Percentiles rank a stretch among this genome's conserved stretches.
phyloP scores from a whole-genome alignment of 73 alveolate species.

The Breviolum minutum region DNA sequence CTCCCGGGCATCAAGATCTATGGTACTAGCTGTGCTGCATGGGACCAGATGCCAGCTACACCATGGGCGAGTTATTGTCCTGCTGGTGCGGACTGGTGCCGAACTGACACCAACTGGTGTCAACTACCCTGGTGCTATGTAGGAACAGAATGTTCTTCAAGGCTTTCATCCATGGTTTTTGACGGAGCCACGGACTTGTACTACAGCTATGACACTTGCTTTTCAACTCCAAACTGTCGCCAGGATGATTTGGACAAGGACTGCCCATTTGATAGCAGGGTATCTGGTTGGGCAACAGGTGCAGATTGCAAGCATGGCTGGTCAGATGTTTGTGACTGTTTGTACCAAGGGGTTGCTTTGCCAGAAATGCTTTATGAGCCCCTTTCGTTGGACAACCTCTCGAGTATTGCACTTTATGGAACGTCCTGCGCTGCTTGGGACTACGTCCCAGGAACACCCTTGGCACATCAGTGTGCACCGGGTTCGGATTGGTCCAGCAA shows the following conservation, averaged over 20 bases:
- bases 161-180: slow-evolving; percentile 35
- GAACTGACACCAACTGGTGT: slow-evolving; percentile 28
- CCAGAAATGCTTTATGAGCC: neutral
- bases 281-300: slow-evolving; percentile 57
- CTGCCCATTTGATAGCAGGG: slow-evolving; percentile 51
- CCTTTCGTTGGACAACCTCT: neutral
- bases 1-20: slow-evolving; percentile 40
- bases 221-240: slow-evolving; percentile 79
- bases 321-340: slow-evolving; percentile 71
- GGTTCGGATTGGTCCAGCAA: slow-evolving; percentile 29
- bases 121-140: slow-evolving; percentile 85
- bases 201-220: slow-evolving; percentile 75
- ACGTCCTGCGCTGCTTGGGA: slow-evolving; percentile 87
- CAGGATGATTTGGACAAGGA: neutral
- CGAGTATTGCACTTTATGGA: slow-evolving; percentile 61
- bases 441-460: slow-evolving; percentile 54
- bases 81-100: slow-evolving; percentile 39
- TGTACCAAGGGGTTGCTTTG: slow-evolving; percentile 40
- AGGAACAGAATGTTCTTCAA: slow-evolving; percentile 30
- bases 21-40: slow-evolving; percentile 74
- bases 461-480: slow-evolving; percentile 3
- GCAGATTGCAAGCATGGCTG: slow-evolving; percentile 70
- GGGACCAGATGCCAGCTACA: slow-evolving; percentile 66
- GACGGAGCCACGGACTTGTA: slow-evolving; percentile 20
- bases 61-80: slow-evolving; percentile 91